Conservation (phyloP, 306 rosid species). For the Vigna hirtella region DNA sequence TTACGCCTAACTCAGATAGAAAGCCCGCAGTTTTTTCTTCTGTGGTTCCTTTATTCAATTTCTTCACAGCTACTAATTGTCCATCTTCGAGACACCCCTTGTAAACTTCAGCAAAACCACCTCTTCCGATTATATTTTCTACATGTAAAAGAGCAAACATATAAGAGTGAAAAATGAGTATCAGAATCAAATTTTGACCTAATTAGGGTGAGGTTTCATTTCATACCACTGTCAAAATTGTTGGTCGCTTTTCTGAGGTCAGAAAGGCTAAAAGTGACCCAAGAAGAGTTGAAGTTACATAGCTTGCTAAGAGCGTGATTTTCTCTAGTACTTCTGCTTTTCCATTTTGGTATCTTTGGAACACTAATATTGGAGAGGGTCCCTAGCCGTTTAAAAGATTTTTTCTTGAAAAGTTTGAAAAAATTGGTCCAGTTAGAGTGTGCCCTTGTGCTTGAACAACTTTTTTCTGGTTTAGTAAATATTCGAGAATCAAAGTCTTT, state of each 20-base stretch:
- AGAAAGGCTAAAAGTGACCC: constrained; percentile 63
- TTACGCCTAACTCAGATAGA: constrained; percentile 87
- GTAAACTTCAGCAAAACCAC: constrained; percentile 87
- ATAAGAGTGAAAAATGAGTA: neutral
- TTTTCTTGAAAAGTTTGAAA: constrained; percentile 62
- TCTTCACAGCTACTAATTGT: constrained; percentile 77
- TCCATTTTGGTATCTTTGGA: constrained; percentile 62
- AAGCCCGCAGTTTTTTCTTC: constrained; percentile 80
- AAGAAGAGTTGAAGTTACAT: constrained; percentile 60
- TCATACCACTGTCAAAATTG: constrained; percentile 69
- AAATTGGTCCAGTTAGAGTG: constrained; percentile 64
- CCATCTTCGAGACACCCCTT: constrained; percentile 71
- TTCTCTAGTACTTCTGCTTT: constrained; percentile 61
- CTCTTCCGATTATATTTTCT: constrained; percentile 87
- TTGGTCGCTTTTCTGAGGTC: constrained; percentile 74
- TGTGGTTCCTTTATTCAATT: constrained; percentile 68
- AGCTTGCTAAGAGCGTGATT: constrained; percentile 42
- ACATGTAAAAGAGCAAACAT: constrained; percentile 34
- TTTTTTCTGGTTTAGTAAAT: constrained; percentile 38
- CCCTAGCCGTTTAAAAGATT: constrained; percentile 61
- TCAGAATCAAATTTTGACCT: neutral
- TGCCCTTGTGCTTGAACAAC: constrained; percentile 51
- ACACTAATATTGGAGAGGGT: constrained; percentile 64
- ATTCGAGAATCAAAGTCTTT: constrained; percentile 44
- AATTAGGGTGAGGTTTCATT: constrained; percentile 16